These are phyloP conservation scores for Biscogniauxia mediterranea DNA, from an alignment of 2,329 filamentous ascomycete genomes.

Conservation along the genomic window DNA sequence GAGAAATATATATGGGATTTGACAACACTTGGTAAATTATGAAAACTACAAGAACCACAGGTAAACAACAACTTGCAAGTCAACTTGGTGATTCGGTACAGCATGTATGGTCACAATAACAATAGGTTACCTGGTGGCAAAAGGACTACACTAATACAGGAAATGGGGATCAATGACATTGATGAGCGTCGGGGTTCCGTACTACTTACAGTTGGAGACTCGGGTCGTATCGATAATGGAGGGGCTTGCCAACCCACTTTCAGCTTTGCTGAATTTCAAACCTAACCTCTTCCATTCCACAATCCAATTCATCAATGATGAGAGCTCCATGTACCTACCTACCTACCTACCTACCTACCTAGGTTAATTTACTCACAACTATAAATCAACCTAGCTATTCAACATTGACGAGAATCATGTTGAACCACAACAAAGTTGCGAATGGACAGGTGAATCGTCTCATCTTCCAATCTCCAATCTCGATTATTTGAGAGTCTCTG, in stretches of 20 bases:
- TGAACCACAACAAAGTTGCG: background rate
- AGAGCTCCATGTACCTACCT: too few relatives aligned
- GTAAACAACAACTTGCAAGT: too few relatives aligned
- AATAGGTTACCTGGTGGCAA: slow-evolving; percentile 10
- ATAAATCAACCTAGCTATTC: background rate
- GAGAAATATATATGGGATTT: too few relatives aligned
- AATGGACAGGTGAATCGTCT: background rate
- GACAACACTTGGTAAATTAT: too few relatives aligned
- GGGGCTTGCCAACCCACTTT: background rate
- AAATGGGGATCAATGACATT: background rate
- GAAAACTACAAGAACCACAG: too few relatives aligned
- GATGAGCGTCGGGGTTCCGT: background rate
- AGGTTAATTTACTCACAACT: background rate
- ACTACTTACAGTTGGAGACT: background rate
- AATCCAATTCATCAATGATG: background rate
- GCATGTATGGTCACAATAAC: slow-evolving; percentile 2
- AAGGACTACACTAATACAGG: background rate
- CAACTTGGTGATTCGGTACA: background rate
- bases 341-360: too few relatives aligned
- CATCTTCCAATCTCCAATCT: background rate
- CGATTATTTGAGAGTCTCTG: background rate
- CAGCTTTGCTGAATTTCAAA: background rate
- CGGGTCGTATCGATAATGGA: background rate
- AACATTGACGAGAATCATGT: background rate
- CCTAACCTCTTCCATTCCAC: background rate